These are phyloP conservation scores for Apiotrichum veenhuisii DNA, from an alignment of 1,284 basidiomycete genomes.

Conservation along the genomic window DNA sequence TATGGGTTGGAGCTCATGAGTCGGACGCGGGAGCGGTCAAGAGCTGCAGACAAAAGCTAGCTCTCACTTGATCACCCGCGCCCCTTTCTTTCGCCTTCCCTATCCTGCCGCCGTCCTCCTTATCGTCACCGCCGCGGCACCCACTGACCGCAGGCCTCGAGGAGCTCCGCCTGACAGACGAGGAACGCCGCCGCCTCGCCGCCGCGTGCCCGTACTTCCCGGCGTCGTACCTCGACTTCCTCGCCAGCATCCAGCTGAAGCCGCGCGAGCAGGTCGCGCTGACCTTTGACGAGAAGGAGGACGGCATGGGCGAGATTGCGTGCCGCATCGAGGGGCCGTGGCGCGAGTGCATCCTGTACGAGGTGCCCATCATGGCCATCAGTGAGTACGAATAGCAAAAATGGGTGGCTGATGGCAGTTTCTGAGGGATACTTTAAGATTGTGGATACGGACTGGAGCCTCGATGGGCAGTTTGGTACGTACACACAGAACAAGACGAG, in stretches of 20 bases:
- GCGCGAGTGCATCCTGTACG: conserved; percentile 90
- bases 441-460: conserved; percentile 75
- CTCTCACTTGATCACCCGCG: no score
- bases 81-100: no score
- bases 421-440: conserved; percentile 56
- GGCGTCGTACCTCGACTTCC: conserved; percentile 70
- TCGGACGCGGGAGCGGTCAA: no score
- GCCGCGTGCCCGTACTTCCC: conserved; percentile 72
- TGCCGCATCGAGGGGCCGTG: conserved; percentile 75
- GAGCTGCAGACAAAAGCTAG: no score
- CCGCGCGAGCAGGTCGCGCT: conserved; percentile 72
- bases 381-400: conserved; percentile 56
- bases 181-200: conserved; percentile 69
- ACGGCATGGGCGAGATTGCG: conserved; percentile 61
- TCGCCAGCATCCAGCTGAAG: conserved; percentile 66
- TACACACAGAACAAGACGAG: neutral
- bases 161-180: conserved; percentile 58
- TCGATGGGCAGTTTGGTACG: conserved; percentile 67
- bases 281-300: conserved; percentile 55
- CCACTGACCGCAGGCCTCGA: conserved; percentile 58
- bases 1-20: no score
- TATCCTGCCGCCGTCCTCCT: no score
- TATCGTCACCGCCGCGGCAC: no score
- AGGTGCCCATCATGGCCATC: conserved; percentile 89
- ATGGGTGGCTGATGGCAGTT: conserved; percentile 5